Conservation (phyloP, 495 filamentous ascomycete genomes). For the Jackrogersella minutella region DNA sequence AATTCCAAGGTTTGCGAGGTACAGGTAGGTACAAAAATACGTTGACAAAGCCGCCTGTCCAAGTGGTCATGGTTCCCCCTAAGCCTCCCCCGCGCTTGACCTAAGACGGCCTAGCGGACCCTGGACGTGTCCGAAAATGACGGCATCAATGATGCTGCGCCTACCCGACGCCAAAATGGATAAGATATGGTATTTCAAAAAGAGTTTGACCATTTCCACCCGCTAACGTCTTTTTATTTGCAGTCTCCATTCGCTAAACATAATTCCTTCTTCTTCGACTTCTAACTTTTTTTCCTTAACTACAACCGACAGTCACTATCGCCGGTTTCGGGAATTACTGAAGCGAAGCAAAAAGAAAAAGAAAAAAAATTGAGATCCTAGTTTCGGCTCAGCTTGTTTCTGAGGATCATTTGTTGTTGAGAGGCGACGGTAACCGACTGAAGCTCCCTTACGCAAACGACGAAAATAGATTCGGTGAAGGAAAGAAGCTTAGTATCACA, state of each 20-base stretch:
- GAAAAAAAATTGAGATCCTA: neutral
- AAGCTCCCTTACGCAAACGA: neutral
- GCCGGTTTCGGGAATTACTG: neutral
- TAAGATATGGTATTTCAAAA: no score
- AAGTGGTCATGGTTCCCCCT: neutral
- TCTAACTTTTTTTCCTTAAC: neutral
- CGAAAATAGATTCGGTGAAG: neutral
- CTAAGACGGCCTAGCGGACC: constrained; percentile 28
- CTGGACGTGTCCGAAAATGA: constrained; percentile 40
- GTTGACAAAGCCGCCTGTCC: neutral
- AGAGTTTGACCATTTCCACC: neutral
- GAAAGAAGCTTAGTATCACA: neutral
- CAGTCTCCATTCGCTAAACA: neutral
- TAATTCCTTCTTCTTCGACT: neutral
- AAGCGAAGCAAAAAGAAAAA: neutral
- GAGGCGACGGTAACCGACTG: neutral
- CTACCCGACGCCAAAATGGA: constrained; percentile 20
- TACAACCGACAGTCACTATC: neutral
- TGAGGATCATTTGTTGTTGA: neutral
- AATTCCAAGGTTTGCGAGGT: no score
- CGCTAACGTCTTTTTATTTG: constrained; percentile 9
- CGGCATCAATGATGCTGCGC: constrained; percentile 42
- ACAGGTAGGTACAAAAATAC: constrained; percentile 1
- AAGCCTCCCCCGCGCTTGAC: constrained; percentile 23
- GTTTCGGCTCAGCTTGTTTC: neutral